Conservation (phyloP, 805 yeast species). For the Saccharomycopsis malanga region DNA sequence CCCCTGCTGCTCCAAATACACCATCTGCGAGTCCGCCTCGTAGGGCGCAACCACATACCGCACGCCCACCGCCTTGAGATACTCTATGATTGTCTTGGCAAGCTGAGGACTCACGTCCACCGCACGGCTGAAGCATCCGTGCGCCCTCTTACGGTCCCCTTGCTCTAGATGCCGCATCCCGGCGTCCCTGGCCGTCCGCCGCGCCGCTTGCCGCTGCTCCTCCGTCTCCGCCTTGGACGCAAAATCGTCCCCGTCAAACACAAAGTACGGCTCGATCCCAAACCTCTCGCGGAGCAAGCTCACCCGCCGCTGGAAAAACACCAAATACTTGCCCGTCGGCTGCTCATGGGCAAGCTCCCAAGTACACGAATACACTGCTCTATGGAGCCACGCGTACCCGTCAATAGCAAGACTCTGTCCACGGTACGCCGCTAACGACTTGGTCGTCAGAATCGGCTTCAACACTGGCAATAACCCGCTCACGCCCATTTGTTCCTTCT, state of each 20-base stretch:
- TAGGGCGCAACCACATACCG: constrained; percentile 90
- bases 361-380: constrained; percentile 77
- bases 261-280: constrained; percentile 76
- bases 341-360: constrained; percentile 64
- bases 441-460: constrained; percentile 61
- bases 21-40: constrained; percentile 98
- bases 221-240: constrained; percentile 77
- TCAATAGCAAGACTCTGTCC: constrained; percentile 88
- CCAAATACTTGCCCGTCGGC: constrained; percentile 68
- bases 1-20: constrained; percentile 69
- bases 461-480: constrained; percentile 74
- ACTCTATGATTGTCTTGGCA: constrained; percentile 81
- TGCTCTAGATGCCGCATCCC: constrained; percentile 46
- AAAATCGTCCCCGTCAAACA: constrained; percentile 86
- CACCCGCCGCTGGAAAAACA: constrained; percentile 60
- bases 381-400: constrained; percentile 94
- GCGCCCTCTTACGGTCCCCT: constrained; percentile 51
- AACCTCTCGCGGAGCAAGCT: constrained; percentile 53
- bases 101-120: constrained; percentile 84
- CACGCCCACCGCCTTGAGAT: constrained; percentile 49
- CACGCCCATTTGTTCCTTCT: too few relatives aligned
- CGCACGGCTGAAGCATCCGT: constrained; percentile 64
- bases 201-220: constrained; percentile 45
- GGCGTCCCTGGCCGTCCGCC: constrained; percentile 50
- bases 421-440: constrained; percentile 49